Conservation (phyloP, 345 rosid species). For the Citrus sp. region DNA sequence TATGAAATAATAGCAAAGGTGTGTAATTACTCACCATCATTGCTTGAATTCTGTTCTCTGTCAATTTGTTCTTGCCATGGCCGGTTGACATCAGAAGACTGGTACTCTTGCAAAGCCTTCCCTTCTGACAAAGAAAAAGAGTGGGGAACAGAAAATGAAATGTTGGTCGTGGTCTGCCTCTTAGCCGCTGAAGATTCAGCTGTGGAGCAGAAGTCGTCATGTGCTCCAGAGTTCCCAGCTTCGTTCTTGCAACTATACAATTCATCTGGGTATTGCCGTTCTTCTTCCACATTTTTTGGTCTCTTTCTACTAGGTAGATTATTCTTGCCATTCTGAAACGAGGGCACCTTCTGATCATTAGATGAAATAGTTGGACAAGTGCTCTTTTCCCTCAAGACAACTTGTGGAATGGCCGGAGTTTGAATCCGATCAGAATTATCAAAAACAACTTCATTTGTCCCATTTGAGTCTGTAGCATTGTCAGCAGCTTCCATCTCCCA, state of each 20-base stretch:
- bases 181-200: slow-evolving; percentile 67
- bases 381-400: slow-evolving; percentile 34
- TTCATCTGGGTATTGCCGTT: slow-evolving; percentile 8
- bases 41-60: slow-evolving; percentile 26
- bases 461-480: slow-evolving; percentile 32
- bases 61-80: slow-evolving; percentile 29
- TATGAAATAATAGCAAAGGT: not conserved
- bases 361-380: slow-evolving; percentile 48
- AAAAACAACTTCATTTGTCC: slow-evolving; percentile 52
- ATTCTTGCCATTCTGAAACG: slow-evolving; percentile 29
- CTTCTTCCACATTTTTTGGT: slow-evolving; percentile 38
- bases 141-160: slow-evolving; percentile 63
- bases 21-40: slow-evolving; percentile 29
- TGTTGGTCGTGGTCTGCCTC: slow-evolving; percentile 39
- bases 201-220: slow-evolving; percentile 61
- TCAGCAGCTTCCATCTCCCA: slow-evolving; percentile 70
- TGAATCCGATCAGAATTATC: slow-evolving; percentile 57
- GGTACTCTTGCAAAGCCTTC: slow-evolving; percentile 38
- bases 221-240: slow-evolving; percentile 31
- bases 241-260: slow-evolving; percentile 14
- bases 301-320: slow-evolving; percentile 47
- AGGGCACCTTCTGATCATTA: slow-evolving; percentile 81
- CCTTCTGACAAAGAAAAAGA: slow-evolving; percentile 46
- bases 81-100: slow-evolving; percentile 36
- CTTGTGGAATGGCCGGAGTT: slow-evolving; percentile 30